A percentile compares a stretch with the other conserved stretches of the same genome.
Conservation (phyloP, 2,329 filamentous ascomycete species). For the Westerdykella aurantiaca region DNA sequence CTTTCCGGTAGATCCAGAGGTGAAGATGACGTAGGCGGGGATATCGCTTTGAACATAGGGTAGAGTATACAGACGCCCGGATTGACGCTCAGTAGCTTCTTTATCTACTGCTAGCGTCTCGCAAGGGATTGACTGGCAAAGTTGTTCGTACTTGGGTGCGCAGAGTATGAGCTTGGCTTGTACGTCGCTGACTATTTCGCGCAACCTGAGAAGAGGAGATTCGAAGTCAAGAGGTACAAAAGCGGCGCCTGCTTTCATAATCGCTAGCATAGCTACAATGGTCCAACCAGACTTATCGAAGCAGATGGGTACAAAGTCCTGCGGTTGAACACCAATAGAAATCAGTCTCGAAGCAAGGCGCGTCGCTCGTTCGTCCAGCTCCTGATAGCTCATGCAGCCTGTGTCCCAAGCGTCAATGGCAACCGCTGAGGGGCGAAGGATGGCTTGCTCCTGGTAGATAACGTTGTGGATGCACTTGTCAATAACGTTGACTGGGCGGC, state of each 20-base stretch:
- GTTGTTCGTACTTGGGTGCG: conserved; percentile 16
- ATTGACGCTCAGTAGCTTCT: conserved; percentile 37
- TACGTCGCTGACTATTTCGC: conserved; percentile 30
- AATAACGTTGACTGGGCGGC: conserved; percentile 16
- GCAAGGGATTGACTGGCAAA: conserved; percentile 24
- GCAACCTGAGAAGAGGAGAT: conserved; percentile 32
- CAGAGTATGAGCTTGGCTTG: conserved; percentile 25
- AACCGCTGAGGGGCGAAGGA: conserved; percentile 12
- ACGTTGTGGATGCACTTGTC: conserved; percentile 25
- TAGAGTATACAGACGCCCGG: conserved; percentile 22
- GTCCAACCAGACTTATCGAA: conserved; percentile 35
- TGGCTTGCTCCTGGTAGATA: conserved; percentile 21
- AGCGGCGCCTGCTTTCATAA: conserved; percentile 34
- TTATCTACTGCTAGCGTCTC: conserved; percentile 29
- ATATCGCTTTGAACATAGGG: conserved; percentile 41
- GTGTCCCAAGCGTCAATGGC: conserved; percentile 30
- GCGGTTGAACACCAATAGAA: conserved; percentile 18
- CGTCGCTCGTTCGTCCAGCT: conserved; percentile 24
- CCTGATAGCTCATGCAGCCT: conserved; percentile 19
- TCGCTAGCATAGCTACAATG: conserved; percentile 31
- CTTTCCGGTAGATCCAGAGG: conserved; percentile 51
- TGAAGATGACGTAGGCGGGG: conserved; percentile 58
- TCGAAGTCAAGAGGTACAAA: conserved; percentile 37
- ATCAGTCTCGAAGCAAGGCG: conserved; percentile 21
- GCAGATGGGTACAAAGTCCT: conserved; percentile 28